Percentiles rank a stretch among this genome's conserved stretches.
phyloP scores from a whole-genome alignment of 768 basidiomycete species.

The Boletus subparvulus region DNA sequence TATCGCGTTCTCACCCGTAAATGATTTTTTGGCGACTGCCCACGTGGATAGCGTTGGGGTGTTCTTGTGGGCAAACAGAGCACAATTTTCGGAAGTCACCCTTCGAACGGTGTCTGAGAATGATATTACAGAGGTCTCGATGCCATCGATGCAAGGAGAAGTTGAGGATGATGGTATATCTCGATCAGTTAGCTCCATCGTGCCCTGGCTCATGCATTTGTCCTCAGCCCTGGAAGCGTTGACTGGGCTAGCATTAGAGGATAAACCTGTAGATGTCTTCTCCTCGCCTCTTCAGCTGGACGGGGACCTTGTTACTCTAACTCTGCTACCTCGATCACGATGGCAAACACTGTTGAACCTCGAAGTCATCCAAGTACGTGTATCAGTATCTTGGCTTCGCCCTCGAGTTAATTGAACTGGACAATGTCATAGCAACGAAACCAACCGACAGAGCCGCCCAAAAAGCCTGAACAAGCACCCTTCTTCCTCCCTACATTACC shows the following conservation, averaged over 20 bases:
- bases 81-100: constrained; percentile 86
- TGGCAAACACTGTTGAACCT: constrained; percentile 98
- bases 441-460: constrained; percentile 94
- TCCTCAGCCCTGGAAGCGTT: constrained; percentile 67
- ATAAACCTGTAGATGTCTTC: constrained; percentile 66
- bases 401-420: neutral
- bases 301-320: constrained; percentile 90
- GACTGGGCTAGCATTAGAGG: constrained; percentile 58
- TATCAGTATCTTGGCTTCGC: neutral
- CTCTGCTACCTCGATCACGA: constrained; percentile 84
- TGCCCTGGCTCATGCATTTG: constrained; percentile 6
- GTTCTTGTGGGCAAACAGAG: constrained; percentile 97
- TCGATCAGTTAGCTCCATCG: neutral
- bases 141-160: constrained; percentile 84
- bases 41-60: constrained; percentile 95
- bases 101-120: constrained; percentile 79
- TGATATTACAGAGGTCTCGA: constrained; percentile 61
- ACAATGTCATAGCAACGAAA: constrained; percentile 73
- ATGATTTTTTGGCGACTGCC: constrained; percentile 92
- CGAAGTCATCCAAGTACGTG: constrained; percentile 82
- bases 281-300: constrained; percentile 86
- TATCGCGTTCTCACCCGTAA: constrained; percentile 89
- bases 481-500: constrained; percentile 95
- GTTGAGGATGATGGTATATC: constrained; percentile 77
- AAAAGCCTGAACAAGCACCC: constrained; percentile 91